Percentiles rank a stretch among this genome's conserved stretches.
phyloP scores from a whole-genome alignment of 257 asterid species.

The Ocimum tenuiflorum region DNA sequence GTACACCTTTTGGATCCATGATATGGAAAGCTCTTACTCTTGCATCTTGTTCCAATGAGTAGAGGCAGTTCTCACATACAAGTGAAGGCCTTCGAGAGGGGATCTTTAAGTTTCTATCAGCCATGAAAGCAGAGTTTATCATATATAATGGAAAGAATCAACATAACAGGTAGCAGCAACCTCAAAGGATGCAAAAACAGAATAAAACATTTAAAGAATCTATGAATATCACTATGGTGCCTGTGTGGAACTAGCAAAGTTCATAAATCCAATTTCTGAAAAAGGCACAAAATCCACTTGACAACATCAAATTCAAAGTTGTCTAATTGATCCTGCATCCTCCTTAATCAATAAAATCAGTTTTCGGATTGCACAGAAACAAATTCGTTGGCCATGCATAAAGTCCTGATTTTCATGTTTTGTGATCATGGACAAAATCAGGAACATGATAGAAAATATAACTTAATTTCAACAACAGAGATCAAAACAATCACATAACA shows the following conservation, averaged over 20 bases:
- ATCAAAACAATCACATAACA: not conserved
- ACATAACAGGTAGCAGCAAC: not conserved
- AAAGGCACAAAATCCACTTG: not conserved
- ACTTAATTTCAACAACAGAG: not conserved
- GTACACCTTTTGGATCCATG: slow-evolving; percentile 66
- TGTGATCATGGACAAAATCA: not conserved
- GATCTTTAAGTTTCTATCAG: slow-evolving; percentile 69
- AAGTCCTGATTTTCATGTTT: not conserved
- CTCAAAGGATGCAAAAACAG: not conserved
- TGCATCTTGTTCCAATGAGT: slow-evolving; percentile 62
- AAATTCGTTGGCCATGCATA: not conserved
- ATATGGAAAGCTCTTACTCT: slow-evolving; percentile 80
- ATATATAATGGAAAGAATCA: not conserved
- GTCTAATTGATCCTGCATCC: not conserved
- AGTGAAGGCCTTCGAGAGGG: slow-evolving; percentile 80
- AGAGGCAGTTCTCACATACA: slow-evolving; percentile 89
- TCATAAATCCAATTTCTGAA: not conserved
- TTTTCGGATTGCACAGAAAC: not conserved
- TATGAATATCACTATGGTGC: not conserved
- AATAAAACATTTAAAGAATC: slow-evolving; percentile 6
- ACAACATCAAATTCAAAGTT: not conserved
- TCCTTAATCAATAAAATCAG: not conserved
- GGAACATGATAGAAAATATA: not conserved
- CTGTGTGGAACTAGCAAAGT: not conserved
- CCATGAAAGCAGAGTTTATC: not conserved